These are phyloP conservation scores for Dendrobium officinale DNA, from an alignment of 106 monocot genomes.

Conservation along the genomic window DNA sequence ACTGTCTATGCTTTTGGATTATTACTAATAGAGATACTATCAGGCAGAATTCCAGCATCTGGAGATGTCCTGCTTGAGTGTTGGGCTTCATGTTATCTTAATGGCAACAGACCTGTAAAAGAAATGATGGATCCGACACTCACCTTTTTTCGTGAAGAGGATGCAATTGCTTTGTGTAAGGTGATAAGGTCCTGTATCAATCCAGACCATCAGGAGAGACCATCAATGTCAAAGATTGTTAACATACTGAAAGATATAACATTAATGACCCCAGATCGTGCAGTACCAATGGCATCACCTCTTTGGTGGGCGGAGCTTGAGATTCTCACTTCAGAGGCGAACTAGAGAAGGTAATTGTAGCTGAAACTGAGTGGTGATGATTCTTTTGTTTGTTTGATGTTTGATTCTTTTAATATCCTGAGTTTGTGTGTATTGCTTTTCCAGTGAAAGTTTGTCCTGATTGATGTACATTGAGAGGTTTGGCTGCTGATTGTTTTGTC, in stretches of 20 bases:
- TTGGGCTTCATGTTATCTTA: slow-evolving; percentile 28
- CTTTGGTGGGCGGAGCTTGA: slow-evolving; percentile 65
- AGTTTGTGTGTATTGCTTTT: neutral
- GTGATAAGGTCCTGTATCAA: slow-evolving; percentile 30
- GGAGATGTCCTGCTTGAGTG: slow-evolving; percentile 11
- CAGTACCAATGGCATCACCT: slow-evolving; percentile 27
- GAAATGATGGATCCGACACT: slow-evolving; percentile 39
- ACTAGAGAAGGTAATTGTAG: neutral
- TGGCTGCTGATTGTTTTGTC: neutral
- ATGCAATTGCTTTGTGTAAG: slow-evolving; percentile 13
- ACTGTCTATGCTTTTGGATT: slow-evolving; percentile 36
- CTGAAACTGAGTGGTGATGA: neutral
- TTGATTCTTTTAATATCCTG: neutral
- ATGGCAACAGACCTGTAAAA: slow-evolving; percentile 15
- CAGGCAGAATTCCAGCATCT: slow-evolving; percentile 30
- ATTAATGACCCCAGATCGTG: slow-evolving; percentile 26
- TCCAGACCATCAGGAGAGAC: slow-evolving; percentile 14
- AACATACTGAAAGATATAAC: slow-evolving; percentile 32
- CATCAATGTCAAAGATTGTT: slow-evolving; percentile 24
- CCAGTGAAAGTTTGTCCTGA: neutral
- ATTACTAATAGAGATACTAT: slow-evolving; percentile 34
- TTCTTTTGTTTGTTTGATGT: slow-evolving; percentile 3
- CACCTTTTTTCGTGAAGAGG: slow-evolving; percentile 15
- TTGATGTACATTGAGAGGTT: neutral
- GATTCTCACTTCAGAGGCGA: slow-evolving; percentile 29